Evolutionary conservation across 164 flowering plant genomes (phyloP), one percentile per base, ranked within the genome.

Genomic region (Chimonanthus salicifolius): DNA sequence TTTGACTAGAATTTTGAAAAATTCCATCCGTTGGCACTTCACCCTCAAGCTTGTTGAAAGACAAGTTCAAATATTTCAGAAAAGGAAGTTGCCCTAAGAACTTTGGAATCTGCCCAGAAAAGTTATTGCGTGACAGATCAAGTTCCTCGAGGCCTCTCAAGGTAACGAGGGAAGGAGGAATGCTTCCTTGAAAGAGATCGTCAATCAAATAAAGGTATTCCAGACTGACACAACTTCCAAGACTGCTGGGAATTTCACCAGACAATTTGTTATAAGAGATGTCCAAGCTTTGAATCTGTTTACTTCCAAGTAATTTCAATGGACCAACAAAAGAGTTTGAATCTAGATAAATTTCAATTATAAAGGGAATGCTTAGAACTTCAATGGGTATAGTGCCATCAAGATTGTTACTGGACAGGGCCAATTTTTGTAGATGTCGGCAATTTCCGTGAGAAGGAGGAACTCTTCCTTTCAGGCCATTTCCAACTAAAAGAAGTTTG

Each of bases 241-340:
- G 73, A 4, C 43, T 48, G 7, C 4, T 47, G 2, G 79, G 83
- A 33, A 76, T 63, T 16, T 69, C 64, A 8, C 80, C 77, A 0
- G 68, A 58, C 18, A 76, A 49, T 6, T 10, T 58, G 68, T 77
- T 77, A 3, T 77, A 6, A 11, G 74, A 74, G 2, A 74, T 5
- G 7, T 62, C 71, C 44, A 84, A 67, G 0, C 1, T 2, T 2
- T 6, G 58, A 4, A 79, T 50, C 71, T 80, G 62, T 20, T 62
- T 49, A 8, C 81, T 83, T 0, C 79, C 74, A 43, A 79, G 80
- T 6, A 6, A 20, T 3, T 84, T 82, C 3, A 84, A 43, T 7
- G 72, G 4, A 1, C 83, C 83, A 58, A 46, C 46, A 7, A 84
- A 64, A 45, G 50, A 51, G 45, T 82, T 84, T 3, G 4, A 50